A percentile compares a stretch with the other conserved stretches of the same genome.
These are phyloP conservation scores for Cicer judaicum DNA, from an alignment of 306 rosid species.

Conservation along the genomic window DNA sequence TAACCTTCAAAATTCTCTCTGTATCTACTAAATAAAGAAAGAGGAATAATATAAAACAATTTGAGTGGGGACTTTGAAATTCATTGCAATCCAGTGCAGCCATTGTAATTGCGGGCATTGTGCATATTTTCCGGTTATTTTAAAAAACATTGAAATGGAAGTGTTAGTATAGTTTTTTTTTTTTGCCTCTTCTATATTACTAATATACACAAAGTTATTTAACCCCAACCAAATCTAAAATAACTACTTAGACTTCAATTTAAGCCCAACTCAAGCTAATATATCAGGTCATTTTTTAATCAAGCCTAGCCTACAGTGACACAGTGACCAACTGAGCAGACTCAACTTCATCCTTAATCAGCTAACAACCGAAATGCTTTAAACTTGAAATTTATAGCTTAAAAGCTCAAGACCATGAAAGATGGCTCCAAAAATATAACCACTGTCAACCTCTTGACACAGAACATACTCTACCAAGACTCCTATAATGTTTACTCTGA, in stretches of 20 bases:
- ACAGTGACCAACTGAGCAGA: no score
- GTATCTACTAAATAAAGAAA: no score
- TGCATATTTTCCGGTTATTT: no score
- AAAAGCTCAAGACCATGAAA: not conserved
- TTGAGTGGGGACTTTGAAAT: not conserved
- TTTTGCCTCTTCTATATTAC: no score
- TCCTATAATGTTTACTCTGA: not conserved
- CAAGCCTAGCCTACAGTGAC: no score
- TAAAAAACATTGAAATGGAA: not conserved
- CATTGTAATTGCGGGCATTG: no score
- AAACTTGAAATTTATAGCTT: no score
- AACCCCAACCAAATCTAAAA: not conserved
- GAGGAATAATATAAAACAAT: no score
- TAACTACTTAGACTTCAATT: not conserved
- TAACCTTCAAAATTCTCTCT: no score
- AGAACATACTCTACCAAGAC: not conserved
- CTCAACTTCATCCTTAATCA: not conserved
- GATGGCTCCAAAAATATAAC: not conserved
- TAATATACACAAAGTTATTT: not conserved
- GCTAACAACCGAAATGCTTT: not conserved
- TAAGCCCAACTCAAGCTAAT: not conserved
- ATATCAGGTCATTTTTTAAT: not conserved
- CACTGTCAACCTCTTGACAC: not conserved
- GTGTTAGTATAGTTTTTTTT: no score
- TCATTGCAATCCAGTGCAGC: not conserved